Percentiles rank a stretch among this genome's conserved stretches.
These are phyloP conservation scores for Alternaria sp. DNA, from an alignment of 2,329 filamentous ascomycete genomes.

Conservation along the genomic window DNA sequence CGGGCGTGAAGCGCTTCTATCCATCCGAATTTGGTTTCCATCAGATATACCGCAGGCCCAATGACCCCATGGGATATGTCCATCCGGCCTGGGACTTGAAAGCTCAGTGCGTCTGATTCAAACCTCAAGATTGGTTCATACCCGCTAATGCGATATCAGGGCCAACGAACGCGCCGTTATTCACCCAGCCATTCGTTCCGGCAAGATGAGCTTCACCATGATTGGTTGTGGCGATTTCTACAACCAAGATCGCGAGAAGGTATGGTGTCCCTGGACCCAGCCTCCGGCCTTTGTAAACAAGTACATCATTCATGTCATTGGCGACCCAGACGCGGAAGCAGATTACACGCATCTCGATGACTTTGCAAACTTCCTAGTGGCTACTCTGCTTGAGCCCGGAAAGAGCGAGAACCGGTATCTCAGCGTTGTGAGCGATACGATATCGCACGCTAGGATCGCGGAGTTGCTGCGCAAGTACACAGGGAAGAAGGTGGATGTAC, in stretches of 20 bases:
- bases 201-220: constrained; percentile 43
- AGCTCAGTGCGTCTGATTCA: neutral
- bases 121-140: no score
- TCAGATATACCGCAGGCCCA: constrained; percentile 32
- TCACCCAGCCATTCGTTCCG: constrained; percentile 30
- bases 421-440: constrained; percentile 37
- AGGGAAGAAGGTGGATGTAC: neutral
- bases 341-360: constrained; percentile 39
- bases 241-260: constrained; percentile 38
- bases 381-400: constrained; percentile 32
- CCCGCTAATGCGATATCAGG: neutral
- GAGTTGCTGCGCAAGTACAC: neutral
- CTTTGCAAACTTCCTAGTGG: constrained; percentile 38
- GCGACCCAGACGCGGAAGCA: constrained; percentile 31
- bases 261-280: constrained; percentile 41
- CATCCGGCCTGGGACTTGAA: constrained; percentile 22
- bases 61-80: constrained; percentile 29
- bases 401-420: constrained; percentile 32
- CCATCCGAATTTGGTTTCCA: constrained; percentile 40
- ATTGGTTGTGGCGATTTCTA: constrained; percentile 47
- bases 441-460: constrained; percentile 33
- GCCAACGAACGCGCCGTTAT: constrained; percentile 4
- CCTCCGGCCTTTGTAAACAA: constrained; percentile 17
- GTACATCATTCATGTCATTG: constrained; percentile 37
- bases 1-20: constrained; percentile 40